Base-by-base conservation (phyloP, 1,139 yeast genomes). In the Entelexis sorbosivorans region DNA sequence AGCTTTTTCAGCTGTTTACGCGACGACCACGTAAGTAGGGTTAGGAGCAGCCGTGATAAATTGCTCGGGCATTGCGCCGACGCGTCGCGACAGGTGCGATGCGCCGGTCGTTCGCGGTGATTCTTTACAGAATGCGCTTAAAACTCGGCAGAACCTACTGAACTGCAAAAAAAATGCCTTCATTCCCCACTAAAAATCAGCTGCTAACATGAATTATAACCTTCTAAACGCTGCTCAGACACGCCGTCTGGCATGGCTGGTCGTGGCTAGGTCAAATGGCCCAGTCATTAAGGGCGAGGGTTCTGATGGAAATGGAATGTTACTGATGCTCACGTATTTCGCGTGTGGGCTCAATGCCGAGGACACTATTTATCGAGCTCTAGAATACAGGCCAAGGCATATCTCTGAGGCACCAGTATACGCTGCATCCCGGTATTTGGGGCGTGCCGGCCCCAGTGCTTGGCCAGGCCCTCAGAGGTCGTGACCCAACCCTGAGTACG, bases 261-360 rank as follows among this genome's bases (percentile, higher is more conserved):
- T n/a, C 20, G 32, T 8, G 42, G 42, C 14, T 38, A 38, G 42
- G 42, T 14, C 20, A 8, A 24, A 44, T 34, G 47, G 42, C 8
- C 20, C 14, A 34, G 52, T 24, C 44, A 49, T 52, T 52, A 52
- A 47, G 55, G 55, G 55, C 35, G 14, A 14, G 55, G 55, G 32
- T 16, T 10, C 33, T 20, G 49, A 38, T 38, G 8, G 2, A 22
- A 14, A 22, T 13, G 40, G 42, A 26, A 38, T 38, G 42, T 19
- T 16, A 22, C 28, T 35, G 22, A 35, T 35, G 38, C 5, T 14
- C 19, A 29, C 14, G 4, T 5, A 29, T 3, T 3, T 11, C 32
- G 32, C 14, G 32, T 29, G 5, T 4, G 11, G 4, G 32, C 3
- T 10, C 14, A 8, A 3, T 29, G 3, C 4, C 4, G 6, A 5